Evolutionary conservation across 2,329 filamentous ascomycete genomes (phyloP).

Genomic region (Neoascochyta sp.): DNA sequence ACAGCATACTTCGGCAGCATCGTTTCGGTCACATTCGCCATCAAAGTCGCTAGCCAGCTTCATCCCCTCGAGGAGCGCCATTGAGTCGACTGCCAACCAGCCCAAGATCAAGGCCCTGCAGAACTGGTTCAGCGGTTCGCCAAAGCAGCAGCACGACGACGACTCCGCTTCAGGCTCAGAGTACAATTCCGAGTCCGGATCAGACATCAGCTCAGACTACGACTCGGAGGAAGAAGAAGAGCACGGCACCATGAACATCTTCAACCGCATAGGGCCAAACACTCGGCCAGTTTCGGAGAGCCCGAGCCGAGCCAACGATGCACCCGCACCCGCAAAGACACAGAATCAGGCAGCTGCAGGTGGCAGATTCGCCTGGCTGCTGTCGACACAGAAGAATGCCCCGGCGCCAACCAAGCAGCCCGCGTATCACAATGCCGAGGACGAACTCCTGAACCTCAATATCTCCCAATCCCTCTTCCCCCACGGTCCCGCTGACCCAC

Average conservation of each 20-base stretch:
- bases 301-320: constrained; percentile 15
- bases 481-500: constrained; percentile 46
- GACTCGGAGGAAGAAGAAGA: constrained; percentile 19
- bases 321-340: constrained; percentile 15
- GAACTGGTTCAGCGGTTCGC: constrained; percentile 53
- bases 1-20: constrained; percentile 39
- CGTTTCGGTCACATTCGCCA: constrained; percentile 35
- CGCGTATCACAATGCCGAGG: constrained; percentile 36
- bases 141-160: constrained; percentile 32
- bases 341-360: constrained; percentile 23
- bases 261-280: constrained; percentile 29
- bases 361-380: constrained; percentile 38
- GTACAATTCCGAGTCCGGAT: constrained; percentile 10
- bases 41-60: constrained; percentile 41
- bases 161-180: constrained; percentile 29
- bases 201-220: constrained; percentile 25
- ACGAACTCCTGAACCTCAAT: constrained; percentile 55
- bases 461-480: constrained; percentile 54
- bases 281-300: constrained; percentile 22
- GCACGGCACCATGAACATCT: constrained; percentile 32
- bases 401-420: constrained; percentile 24
- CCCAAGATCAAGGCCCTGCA: constrained; percentile 39
- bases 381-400: constrained; percentile 35
- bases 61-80: constrained; percentile 31
- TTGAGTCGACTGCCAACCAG: constrained; percentile 31